Conservation (phyloP, 1,284 basidiomycete species). For the Psilocybe mexicana region DNA sequence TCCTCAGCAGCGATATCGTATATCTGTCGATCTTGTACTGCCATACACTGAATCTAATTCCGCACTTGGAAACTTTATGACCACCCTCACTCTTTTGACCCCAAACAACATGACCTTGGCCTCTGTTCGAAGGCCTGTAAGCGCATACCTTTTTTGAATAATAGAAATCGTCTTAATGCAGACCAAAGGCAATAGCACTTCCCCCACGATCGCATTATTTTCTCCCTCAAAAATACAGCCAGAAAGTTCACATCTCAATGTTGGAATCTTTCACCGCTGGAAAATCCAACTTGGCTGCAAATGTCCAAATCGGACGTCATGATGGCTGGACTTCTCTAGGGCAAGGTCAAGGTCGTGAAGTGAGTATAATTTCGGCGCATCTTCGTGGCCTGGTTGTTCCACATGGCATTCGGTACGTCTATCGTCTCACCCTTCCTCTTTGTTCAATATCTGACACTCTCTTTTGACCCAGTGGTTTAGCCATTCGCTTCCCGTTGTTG, state of each 20-base stretch:
- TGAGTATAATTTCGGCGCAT: constrained; percentile 62
- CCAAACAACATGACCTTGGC: constrained; percentile 60
- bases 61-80: constrained; percentile 81
- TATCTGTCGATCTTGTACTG: constrained; percentile 64
- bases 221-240: constrained; percentile 39
- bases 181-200: constrained; percentile 54
- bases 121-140: constrained; percentile 62
- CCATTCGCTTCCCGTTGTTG: constrained; percentile 68
- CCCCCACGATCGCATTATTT: constrained; percentile 44
- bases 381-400: constrained; percentile 62
- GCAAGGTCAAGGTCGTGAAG: constrained; percentile 65
- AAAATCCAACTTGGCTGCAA: constrained; percentile 49
- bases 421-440: neutral
- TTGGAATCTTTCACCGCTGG: constrained; percentile 51
- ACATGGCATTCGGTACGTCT: constrained; percentile 62
- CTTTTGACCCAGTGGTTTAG: constrained; percentile 53
- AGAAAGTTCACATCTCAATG: constrained; percentile 54
- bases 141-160: constrained; percentile 27
- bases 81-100: constrained; percentile 56
- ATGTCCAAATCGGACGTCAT: constrained; percentile 63
- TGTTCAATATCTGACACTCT: neutral
- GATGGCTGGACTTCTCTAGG: constrained; percentile 72
- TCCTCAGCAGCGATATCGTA: constrained; percentile 65
- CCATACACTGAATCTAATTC: constrained; percentile 68
- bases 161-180: neutral